phyloP scores from a whole-genome alignment of 306 rosid species.

The Geum urbanum region DNA sequence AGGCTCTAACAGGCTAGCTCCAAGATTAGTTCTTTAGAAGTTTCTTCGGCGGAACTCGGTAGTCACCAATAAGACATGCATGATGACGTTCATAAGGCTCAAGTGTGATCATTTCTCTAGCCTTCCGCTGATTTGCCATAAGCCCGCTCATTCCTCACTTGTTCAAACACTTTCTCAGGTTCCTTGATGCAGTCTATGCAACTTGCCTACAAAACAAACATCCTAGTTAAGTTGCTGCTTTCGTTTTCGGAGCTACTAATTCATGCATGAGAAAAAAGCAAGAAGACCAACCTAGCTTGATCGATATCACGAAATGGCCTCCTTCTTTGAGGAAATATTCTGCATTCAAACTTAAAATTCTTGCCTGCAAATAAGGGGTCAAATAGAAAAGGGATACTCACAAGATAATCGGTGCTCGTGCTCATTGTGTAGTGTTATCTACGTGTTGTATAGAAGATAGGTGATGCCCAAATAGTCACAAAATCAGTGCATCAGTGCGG shows the following conservation, averaged over 20 bases:
- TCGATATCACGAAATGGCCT: neutral
- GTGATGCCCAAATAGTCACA: too few relatives aligned
- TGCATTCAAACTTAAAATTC: neutral
- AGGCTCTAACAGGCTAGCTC: neutral
- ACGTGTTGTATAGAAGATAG: too few relatives aligned
- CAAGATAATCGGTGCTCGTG: neutral
- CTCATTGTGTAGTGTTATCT: too few relatives aligned
- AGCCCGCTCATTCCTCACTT: neutral
- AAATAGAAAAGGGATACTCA: neutral
- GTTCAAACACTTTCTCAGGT: neutral
- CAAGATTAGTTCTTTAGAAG: neutral
- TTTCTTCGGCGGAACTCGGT: neutral
- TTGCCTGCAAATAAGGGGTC: neutral
- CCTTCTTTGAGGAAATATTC: neutral
- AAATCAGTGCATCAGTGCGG: neutral
- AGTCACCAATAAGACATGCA: neutral
- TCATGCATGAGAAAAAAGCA: too few relatives aligned
- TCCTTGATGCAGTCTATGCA: neutral
- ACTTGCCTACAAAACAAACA: neutral
- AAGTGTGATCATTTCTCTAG: neutral
- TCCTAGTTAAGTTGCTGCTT: neutral
- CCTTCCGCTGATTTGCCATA: too few relatives aligned
- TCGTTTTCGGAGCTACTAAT: neutral
- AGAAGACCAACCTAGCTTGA: neutral
- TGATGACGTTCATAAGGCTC: neutral